phyloP scores from a whole-genome alignment of 1,139 yeast genomes.

The Yamadazyma aaseri region DNA sequence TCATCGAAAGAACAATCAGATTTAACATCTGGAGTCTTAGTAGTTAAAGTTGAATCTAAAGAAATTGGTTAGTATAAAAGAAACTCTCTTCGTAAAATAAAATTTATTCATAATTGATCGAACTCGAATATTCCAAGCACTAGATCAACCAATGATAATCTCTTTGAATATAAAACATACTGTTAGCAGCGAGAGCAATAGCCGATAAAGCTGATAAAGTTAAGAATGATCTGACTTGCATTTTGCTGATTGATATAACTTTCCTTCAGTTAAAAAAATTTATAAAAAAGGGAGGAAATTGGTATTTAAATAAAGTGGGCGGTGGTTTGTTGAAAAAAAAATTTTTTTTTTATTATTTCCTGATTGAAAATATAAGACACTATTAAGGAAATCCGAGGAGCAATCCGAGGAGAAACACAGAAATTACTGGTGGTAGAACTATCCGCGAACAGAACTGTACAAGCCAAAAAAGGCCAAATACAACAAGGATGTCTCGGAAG shows the following conservation, averaged over 20 bases:
- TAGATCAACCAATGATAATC: too few relatives aligned
- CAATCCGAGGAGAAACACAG: slow-evolving; percentile 1
- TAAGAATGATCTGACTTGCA: slow-evolving; percentile 53
- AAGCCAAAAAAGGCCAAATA: too few relatives aligned
- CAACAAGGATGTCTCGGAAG: too few relatives aligned
- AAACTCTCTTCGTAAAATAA: too few relatives aligned
- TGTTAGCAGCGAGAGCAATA: slow-evolving; percentile 50
- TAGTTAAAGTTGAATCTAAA: slow-evolving; percentile 45
- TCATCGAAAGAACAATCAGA: slow-evolving; percentile 55
- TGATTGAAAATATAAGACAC: slow-evolving; percentile 1
- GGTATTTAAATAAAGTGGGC: slow-evolving; percentile 12
- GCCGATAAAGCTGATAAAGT: slow-evolving; percentile 48
- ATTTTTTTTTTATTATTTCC: slow-evolving; percentile 7
- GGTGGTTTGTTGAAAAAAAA: slow-evolving; percentile 9
- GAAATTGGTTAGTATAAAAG: slow-evolving; percentile 12
- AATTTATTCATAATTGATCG: not conserved
- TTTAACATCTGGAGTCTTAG: slow-evolving; percentile 49
- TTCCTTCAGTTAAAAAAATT: too few relatives aligned
- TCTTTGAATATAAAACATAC: slow-evolving; percentile 31
- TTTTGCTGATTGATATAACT: slow-evolving; percentile 22
- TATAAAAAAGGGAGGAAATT: slow-evolving; percentile 6
- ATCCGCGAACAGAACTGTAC: too few relatives aligned
- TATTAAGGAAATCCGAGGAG: slow-evolving; percentile 5
- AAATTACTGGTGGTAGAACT: not conserved
- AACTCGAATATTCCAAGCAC: not conserved